Evolutionary conservation across 2,329 filamentous ascomycete species (phyloP).

Genomic region (Penicillium olsonii): DNA sequence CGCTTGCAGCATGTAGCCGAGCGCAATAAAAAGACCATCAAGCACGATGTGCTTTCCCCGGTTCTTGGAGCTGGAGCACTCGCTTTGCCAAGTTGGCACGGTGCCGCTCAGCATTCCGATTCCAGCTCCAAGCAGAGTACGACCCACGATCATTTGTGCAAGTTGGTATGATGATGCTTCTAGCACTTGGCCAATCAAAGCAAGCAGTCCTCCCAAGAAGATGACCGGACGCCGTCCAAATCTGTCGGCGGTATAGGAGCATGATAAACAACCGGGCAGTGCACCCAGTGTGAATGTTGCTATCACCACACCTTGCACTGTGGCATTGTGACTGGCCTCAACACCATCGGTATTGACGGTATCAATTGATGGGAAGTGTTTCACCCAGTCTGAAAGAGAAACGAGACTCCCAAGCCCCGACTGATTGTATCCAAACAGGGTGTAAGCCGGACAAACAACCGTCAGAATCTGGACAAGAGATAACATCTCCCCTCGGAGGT

Average conservation of each 20-base stretch:
- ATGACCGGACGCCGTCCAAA: constrained; percentile 10
- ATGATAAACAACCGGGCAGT: constrained; percentile 6
- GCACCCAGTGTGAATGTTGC: constrained; percentile 12
- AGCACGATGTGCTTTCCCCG: constrained; percentile 12
- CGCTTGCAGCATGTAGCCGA: constrained; percentile 4
- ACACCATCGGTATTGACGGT: not conserved
- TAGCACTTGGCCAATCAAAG: constrained; percentile 8
- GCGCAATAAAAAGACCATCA: constrained; percentile 10
- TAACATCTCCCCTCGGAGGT: not conserved
- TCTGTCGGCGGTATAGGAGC: constrained; percentile 8
- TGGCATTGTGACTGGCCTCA: constrained; percentile 6
- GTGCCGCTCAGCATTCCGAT: constrained; percentile 11
- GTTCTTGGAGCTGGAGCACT: constrained; percentile 13
- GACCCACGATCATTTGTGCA: constrained; percentile 8
- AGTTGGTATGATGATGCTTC: constrained; percentile 8
- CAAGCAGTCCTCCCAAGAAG: constrained; percentile 7
- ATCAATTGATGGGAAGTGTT: not conserved
- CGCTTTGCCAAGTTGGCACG: constrained; percentile 12
- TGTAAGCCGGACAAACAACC: not conserved
- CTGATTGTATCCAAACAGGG: not conserved
- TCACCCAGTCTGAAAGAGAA: not conserved
- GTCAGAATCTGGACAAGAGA: not conserved
- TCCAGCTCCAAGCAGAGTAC: constrained; percentile 7
- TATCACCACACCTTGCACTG: constrained; percentile 11
- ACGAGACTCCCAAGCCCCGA: not conserved